Evolutionary conservation across 345 rosid species (phyloP), one percentile per base, ranked within the genome.

Genomic region (Gossypium stocksii): DNA sequence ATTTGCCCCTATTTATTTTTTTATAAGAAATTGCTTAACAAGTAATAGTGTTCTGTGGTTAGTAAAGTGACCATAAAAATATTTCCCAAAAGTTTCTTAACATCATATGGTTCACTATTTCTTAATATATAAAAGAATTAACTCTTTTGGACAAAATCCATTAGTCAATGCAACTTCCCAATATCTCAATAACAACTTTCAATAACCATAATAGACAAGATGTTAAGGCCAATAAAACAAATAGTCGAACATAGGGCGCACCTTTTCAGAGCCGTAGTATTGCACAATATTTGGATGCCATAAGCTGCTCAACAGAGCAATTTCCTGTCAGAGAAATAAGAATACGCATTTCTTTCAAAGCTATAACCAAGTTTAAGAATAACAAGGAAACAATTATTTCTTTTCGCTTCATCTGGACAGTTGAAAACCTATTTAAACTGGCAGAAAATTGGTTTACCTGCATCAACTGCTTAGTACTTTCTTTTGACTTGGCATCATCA

Each of bases 231-330:
- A 61, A 46, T 34, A 16, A 27, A 72, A 64, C n/a, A 56, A 75
- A 23, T 57, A 46, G 53, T 56, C 17, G 34, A 22, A 52, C 5
- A 59, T 53, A 53, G 60, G 69, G 78, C 85, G 67, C 80, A 90
- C 94, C 66, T 81, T 76, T 80, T 87, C 91, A 63, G 93, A 87
- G n/a, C 96, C 93, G 77, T 90, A 87, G 73, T 90, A 90, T 73
- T 86, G 91, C 73, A 90, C 96, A 54, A 90, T 90, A 75, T 90
- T 90, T 52, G 89, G 91, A 79, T 90, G 96, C 45, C 79, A 70
- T 68, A 90, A 82, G 63, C 90, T 84, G 74, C 96, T 90, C 74
- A 90, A 77, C 46, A 90, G 64, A 10, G 89, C 57, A 71, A 90
- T 87, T 89, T 90, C 96, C 96, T 90, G 92, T 66, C 58, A 76